A percentile compares a stretch with the other conserved stretches of the same genome.
Conservation (phyloP, 164 flowering plant species). For the Liriodendron chinense region DNA sequence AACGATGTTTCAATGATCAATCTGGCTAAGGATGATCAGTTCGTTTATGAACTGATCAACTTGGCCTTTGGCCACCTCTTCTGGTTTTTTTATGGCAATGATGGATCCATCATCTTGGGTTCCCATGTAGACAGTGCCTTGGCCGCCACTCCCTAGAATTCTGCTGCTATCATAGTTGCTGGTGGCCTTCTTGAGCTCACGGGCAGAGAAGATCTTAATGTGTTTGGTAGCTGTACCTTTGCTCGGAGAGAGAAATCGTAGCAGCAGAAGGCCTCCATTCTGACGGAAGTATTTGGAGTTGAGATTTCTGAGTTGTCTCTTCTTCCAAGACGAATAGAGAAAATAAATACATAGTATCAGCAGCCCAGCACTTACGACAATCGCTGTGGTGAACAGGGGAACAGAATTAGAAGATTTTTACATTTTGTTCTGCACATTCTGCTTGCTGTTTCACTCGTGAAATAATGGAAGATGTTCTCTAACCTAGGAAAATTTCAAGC, state of each 20-base stretch:
- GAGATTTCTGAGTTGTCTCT: constrained; percentile 7
- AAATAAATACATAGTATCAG: background rate
- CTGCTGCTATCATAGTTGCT: constrained; percentile 8
- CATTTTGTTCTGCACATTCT: no score
- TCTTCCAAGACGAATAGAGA: constrained; percentile 3
- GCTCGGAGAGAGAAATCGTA: constrained; percentile 11
- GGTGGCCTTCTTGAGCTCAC: constrained; percentile 17
- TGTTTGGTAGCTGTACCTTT: constrained; percentile 23
- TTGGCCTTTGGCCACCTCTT: background rate
- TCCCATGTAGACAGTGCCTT: constrained; percentile 21
- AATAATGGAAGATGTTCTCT: no score
- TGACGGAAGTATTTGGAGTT: constrained; percentile 4
- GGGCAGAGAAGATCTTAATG: background rate
- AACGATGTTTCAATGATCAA: constrained; percentile 4
- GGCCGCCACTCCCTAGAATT: constrained; percentile 19
- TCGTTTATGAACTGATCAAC: constrained; percentile 9
- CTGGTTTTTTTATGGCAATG: constrained; percentile 19
- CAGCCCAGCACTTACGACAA: no score
- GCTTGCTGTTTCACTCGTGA: no score
- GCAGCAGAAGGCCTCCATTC: background rate
- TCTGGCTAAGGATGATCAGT: background rate
- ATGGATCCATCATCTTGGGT: constrained; percentile 8
- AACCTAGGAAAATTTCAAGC: no score
- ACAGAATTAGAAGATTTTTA: no score
- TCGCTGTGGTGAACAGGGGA: no score